Percentiles rank a stretch among this genome's conserved stretches.
Evolutionary conservation across 2,329 filamentous ascomycete genomes (phyloP).

Genomic region (Diplodia corticola): DNA sequence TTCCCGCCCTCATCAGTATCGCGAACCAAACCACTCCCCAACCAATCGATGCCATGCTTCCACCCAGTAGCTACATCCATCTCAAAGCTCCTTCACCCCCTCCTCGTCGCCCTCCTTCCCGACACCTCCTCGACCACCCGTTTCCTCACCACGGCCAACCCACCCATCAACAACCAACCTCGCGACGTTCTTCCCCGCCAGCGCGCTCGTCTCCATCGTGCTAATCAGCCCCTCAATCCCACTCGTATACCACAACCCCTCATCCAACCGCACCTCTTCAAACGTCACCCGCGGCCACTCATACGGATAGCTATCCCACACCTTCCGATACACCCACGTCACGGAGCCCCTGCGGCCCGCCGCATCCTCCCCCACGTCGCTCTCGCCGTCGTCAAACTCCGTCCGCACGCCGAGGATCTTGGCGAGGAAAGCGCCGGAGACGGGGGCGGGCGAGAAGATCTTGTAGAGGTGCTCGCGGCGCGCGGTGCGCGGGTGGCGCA

Average conservation of each 20-base stretch:
- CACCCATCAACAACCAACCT: conserved; percentile 66
- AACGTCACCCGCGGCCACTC: conserved; percentile 84
- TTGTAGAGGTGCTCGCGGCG: conserved; percentile 63
- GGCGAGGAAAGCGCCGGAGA: conserved; percentile 50
- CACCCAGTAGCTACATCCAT: background rate
- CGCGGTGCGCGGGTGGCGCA: conserved; percentile 56
- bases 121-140: background rate
- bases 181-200: conserved; percentile 88
- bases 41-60: background rate
- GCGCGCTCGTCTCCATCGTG: conserved; percentile 93
- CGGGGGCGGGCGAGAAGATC: conserved; percentile 60
- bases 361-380: conserved; percentile 27
- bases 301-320: conserved; percentile 84
- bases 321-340: conserved; percentile 74
- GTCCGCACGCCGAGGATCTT: conserved; percentile 48
- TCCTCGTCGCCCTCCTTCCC: too few species aligned
- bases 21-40: background rate
- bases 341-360: conserved; percentile 49
- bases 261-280: conserved; percentile 60
- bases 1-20: background rate
- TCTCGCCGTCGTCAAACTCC: conserved; percentile 36
- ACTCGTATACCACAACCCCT: conserved; percentile 66
- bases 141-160: conserved; percentile 30
- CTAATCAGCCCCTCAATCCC: conserved; percentile 91
- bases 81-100: too few species aligned